Base-by-base conservation (phyloP, 2,329 filamentous ascomycete species). In the Penicillium rolfsii region DNA sequence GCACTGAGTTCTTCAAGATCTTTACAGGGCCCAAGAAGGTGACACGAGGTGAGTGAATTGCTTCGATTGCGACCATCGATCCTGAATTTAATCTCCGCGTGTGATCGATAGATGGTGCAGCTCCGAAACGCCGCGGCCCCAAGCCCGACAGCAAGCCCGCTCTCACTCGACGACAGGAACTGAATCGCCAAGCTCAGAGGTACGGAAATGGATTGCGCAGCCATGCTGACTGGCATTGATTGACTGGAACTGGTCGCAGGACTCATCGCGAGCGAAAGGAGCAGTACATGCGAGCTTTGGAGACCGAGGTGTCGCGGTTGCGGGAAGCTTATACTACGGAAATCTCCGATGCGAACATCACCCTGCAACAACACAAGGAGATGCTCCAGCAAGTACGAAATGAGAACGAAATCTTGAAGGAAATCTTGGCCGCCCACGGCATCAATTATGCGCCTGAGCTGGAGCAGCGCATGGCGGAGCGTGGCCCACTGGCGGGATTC, bases 231-330 rank as follows among this genome's bases (percentile, higher is more conserved):
- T 16, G 35, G 14, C 19, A 19, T 41, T 40, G 22, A 28, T 38
- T 48, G 30, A 53, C 60, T 33, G 30, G 74, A 36, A 73, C 57
- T 40, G 60, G 60, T 54, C 59, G 57, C 73, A 97, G 95, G 73
- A 98, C 95, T 19, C 95, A 99, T 77, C 92, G 95, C 58, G 95
- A 98, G 79, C 88, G 95, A 67, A 98, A 98, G 76, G 95, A 98
- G 78, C 85, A 93, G 70, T 98, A 98, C 76, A 96, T 97, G 81
- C 96, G 96, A 76, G 88, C 91, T 11, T 85, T 98, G 16, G 95
- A 99, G 77, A 89, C 94, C 72, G 93, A 98, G 78, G 90, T 98
- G 5, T 83, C 96, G 22, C 89, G 92, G 52, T 82, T 98, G 46
- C 95, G 96, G 74, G 93, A 97, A 74, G 73, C 73, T 7, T 81